These are phyloP conservation scores for Sambucus nigra DNA, from an alignment of 129 eudicot species.

Conservation along the genomic window DNA sequence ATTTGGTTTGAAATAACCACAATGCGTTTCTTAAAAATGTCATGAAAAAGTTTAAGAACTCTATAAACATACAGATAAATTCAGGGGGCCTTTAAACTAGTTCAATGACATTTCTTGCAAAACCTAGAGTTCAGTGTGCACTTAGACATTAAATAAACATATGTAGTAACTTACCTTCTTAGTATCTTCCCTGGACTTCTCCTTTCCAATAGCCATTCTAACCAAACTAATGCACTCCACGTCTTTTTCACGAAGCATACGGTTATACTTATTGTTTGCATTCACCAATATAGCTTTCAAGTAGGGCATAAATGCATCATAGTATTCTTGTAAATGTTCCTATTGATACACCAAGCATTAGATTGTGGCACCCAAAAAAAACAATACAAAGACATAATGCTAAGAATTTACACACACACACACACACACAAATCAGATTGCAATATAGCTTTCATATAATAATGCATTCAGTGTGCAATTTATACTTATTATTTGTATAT, in stretches of 20 bases:
- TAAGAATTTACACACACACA: too few relatives aligned
- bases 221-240: constrained; percentile 99
- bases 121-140: too few relatives aligned
- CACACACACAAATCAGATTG: too few relatives aligned
- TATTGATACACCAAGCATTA: constrained; percentile 25
- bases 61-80: too few relatives aligned
- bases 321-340: constrained; percentile 98
- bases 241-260: constrained; percentile 99
- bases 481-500: too few relatives aligned
- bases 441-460: too few relatives aligned
- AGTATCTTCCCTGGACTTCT: constrained; percentile 90
- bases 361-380: constrained; percentile 3
- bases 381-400: constrained; percentile 4
- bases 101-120: too few relatives aligned
- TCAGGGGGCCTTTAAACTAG: too few relatives aligned
- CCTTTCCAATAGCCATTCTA: constrained; percentile 99
- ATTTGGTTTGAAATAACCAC: too few relatives aligned
- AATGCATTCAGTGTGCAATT: too few relatives aligned
- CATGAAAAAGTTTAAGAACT: too few relatives aligned
- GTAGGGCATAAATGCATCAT: constrained; percentile 98
- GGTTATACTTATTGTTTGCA: constrained; percentile 93
- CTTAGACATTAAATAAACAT: neutral
- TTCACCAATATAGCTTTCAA: constrained; percentile 83
- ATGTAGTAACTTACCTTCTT: constrained; percentile 51
- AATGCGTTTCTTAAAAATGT: too few relatives aligned